Evolutionary conservation across 2,329 filamentous ascomycete genomes (phyloP), one percentile per base, ranked within the genome.

Genomic region (Botrytis cinerea): DNA sequence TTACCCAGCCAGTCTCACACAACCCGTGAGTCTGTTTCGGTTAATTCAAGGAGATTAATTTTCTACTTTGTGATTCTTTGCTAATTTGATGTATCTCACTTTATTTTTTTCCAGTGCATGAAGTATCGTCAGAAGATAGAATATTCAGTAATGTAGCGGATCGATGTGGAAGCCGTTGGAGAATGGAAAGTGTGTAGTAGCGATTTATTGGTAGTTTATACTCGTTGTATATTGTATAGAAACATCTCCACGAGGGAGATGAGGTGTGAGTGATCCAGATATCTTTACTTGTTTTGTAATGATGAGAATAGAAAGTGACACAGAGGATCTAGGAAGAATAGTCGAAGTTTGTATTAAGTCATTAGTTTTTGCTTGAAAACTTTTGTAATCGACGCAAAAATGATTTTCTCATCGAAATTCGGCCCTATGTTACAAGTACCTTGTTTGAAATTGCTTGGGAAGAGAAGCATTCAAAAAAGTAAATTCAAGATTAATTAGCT

Each of bases 311-410:
- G 14, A 4, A 18, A 18, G n/a, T 18, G n/a, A 18, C 18, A 16
- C n/a, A 9, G 2, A 54, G 51, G 1, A 28, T 28, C 2, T 4
- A 2, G 0, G n/a, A 18, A 32, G 14, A 57, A 32, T 4, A 2
- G 7, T 18, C 2, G n/a, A 57, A 18, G n/a, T 3, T 6, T 5
- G 2, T 18, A 54, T 28, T 3, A 28, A 28, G n/a, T 18, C 0
- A 7, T 6, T 57, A 12, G 16, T 28, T 57, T 32, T 28, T 4
- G n/a, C 28, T 57, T 28, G 51, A 54, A 1, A 7, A 1, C 2
- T 18, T 32, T 28, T 28, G 7, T 28, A 18, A 57, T 57, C 14
- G 7, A 9, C 3, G 5, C 14, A 9, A 28, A n/a, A 57, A 18
- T 18, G n/a, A 28, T 8, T 57, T 18, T 18, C 4, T 4, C 8